Evolutionary conservation across 176 grass and related monocot genomes (phyloP).

Genomic region (Musa itinerans): DNA sequence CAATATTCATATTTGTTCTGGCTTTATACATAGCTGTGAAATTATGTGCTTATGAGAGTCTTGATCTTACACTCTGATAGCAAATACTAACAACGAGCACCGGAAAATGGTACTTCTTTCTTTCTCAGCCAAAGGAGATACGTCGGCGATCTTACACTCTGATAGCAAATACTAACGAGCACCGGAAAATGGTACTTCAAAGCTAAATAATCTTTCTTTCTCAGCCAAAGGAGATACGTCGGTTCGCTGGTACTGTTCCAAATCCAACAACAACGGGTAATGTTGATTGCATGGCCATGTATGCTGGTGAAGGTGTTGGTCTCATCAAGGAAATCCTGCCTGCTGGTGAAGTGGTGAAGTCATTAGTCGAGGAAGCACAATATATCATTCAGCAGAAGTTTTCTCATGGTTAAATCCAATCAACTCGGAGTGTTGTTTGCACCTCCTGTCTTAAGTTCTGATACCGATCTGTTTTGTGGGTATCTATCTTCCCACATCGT

Average conservation of each 20-base stretch:
- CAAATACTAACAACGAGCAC: too few relatives aligned
- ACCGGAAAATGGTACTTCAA: too few relatives aligned
- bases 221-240: slow-evolving; percentile 55
- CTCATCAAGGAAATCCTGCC: slow-evolving; percentile 70
- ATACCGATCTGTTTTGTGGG: background rate
- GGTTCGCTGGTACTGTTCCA: slow-evolving; percentile 67
- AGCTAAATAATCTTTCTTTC: background rate
- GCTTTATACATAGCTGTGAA: too few relatives aligned
- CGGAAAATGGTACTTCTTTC: background rate
- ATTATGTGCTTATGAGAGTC: too few relatives aligned
- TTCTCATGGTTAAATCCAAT: background rate
- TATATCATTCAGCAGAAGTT: slow-evolving; percentile 34
- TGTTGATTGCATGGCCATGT: slow-evolving; percentile 75
- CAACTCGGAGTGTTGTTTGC: background rate
- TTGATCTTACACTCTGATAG: too few relatives aligned
- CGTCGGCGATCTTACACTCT: slow-evolving; percentile 4
- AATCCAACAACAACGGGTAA: slow-evolving; percentile 67
- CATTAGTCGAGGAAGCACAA: slow-evolving; percentile 50
- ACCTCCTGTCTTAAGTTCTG: background rate
- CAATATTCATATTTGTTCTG: too few relatives aligned
- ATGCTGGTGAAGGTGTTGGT: slow-evolving; percentile 66
- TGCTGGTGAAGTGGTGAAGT: slow-evolving; percentile 59
- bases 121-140: slow-evolving; percentile 55
- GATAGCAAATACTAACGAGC: too few relatives aligned
- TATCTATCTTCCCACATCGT: background rate